Evolutionary conservation across 192 early-diverging fungal species (phyloP).

Genomic region (Entophlyctis luteolus): DNA sequence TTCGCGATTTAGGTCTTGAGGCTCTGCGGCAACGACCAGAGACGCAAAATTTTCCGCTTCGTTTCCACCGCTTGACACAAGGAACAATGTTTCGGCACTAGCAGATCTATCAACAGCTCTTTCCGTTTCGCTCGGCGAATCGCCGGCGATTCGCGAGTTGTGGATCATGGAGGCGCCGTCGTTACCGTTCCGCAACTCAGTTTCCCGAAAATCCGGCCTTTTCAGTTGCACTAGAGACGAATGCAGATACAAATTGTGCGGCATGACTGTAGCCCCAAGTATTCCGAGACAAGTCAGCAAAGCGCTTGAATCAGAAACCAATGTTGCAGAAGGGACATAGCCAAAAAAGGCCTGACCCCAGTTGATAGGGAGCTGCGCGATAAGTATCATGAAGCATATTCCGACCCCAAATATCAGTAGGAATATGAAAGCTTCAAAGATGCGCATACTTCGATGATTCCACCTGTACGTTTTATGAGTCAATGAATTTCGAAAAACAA

Average conservation of each 20-base stretch:
- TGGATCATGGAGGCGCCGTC: not conserved
- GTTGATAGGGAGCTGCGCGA: constrained; percentile 54
- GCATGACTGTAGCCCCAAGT: constrained; percentile 84
- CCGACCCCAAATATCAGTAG: constrained; percentile 58
- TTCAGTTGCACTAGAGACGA: constrained; percentile 59
- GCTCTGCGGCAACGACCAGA: not conserved
- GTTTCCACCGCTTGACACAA: too few species aligned
- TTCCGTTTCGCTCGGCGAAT: not conserved
- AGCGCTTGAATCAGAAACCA: constrained; percentile 54
- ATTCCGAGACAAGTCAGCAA: constrained; percentile 72
- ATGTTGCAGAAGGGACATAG: constrained; percentile 55
- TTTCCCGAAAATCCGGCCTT: not conserved
- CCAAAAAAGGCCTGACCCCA: constrained; percentile 63
- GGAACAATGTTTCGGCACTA: not conserved
- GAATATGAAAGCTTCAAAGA: constrained; percentile 68
- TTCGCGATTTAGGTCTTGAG: not conserved
- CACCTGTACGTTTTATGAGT: constrained; percentile 28
- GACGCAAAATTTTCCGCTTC: too few species aligned
- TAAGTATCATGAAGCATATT: constrained; percentile 61
- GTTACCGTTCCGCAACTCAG: not conserved
- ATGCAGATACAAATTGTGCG: constrained; percentile 80
- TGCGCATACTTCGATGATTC: constrained; percentile 52
- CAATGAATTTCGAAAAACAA: not conserved
- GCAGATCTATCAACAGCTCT: not conserved
- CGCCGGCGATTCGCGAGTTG: not conserved